Conservation (phyloP, 2,329 filamentous ascomycete species). For the Plectosphaerella cucumerina region DNA sequence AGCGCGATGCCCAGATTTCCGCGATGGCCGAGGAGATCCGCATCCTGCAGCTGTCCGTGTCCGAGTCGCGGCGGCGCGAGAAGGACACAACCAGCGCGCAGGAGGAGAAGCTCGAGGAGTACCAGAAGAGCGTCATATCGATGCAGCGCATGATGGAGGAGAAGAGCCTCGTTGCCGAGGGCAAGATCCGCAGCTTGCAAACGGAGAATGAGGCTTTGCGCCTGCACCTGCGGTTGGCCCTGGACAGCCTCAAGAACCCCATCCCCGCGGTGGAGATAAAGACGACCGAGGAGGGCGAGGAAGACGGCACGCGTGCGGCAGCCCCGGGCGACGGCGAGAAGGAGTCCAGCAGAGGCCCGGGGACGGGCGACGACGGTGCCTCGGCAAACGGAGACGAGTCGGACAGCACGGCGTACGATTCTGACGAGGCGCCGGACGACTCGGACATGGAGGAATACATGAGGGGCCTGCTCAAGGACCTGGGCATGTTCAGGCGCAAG, state of each 20-base stretch:
- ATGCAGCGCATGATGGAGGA: constrained; percentile 98
- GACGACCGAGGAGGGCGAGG: constrained; percentile 25
- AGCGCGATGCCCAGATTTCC: constrained; percentile 88
- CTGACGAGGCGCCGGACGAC: constrained; percentile 46
- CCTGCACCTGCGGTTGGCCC: constrained; percentile 80
- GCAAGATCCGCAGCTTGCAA: constrained; percentile 86
- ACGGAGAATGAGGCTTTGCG: constrained; percentile 88
- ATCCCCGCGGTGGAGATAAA: constrained; percentile 59
- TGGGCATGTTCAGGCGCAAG: constrained; percentile 78
- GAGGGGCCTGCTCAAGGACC: constrained; percentile 75
- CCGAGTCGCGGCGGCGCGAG: constrained; percentile 62
- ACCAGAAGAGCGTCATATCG: constrained; percentile 81
- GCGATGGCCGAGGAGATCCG: constrained; percentile 97
- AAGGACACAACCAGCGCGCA: constrained; percentile 68
- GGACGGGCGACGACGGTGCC: constrained; percentile 57
- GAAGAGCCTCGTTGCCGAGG: constrained; percentile 81
- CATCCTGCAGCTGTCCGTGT: constrained; percentile 70
- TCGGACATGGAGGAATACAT: constrained; percentile 78
- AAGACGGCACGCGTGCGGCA: constrained; percentile 20
- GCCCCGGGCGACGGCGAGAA: constrained; percentile 29
- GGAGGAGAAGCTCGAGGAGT: constrained; percentile 86
- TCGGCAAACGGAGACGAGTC: constrained; percentile 38
- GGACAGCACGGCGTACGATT: constrained; percentile 34
- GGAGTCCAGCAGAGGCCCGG: constrained; percentile 28
- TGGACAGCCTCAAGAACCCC: constrained; percentile 85